Evolutionary conservation across 495 filamentous ascomycete species (phyloP).

Genomic region (Tricharina praecox): DNA sequence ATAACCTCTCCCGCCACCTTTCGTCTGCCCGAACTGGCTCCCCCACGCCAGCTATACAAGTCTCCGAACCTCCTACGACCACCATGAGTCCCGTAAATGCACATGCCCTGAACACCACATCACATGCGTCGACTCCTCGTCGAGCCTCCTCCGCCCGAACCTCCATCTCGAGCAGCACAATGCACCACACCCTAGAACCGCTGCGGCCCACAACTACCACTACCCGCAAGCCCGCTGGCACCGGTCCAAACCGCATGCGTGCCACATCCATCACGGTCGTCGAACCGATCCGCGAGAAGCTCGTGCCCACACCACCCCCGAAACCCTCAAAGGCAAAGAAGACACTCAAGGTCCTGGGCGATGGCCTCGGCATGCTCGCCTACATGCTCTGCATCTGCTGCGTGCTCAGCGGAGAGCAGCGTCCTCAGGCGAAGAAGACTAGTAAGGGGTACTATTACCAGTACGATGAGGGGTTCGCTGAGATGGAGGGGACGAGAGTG

Average conservation of each 20-base stretch:
- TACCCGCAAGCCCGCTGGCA: no score
- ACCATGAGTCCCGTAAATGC: neutral
- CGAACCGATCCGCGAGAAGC: conserved; percentile 3
- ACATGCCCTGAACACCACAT: neutral
- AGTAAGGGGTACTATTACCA: conserved; percentile 1
- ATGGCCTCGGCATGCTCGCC: neutral
- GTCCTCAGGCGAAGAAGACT: neutral
- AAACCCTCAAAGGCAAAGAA: neutral
- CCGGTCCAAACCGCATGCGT: no score
- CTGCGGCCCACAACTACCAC: no score
- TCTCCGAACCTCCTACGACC: neutral
- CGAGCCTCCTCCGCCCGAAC: neutral
- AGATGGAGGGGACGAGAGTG: neutral
- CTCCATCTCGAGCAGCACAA: neutral
- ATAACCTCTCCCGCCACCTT: no score
- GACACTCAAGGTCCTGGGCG: neutral
- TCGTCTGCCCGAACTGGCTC: conserved; percentile 8
- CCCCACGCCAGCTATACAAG: neutral
- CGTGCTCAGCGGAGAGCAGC: conserved; percentile 1
- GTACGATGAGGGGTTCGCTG: neutral
- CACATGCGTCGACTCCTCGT: neutral
- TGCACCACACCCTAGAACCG: neutral
- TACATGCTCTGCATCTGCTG: conserved; percentile 2
- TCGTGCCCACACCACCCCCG: no score
- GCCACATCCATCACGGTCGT: neutral